phyloP scores from a whole-genome alignment of 495 filamentous ascomycete genomes.

The Xylaria telfairii region DNA sequence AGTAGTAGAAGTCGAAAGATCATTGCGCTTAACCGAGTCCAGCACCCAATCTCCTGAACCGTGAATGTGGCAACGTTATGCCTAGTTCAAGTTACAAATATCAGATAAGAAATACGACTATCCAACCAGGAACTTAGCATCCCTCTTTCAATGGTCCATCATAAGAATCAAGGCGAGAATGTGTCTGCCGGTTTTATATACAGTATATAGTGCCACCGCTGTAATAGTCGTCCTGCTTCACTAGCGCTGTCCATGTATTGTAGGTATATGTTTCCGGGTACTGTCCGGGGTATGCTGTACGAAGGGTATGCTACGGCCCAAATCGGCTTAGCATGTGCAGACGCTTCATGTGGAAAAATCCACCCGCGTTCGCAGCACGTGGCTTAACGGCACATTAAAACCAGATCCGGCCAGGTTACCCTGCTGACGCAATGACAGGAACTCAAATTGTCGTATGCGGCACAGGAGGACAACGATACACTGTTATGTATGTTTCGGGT shows the following conservation, averaged over 20 bases:
- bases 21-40: background rate
- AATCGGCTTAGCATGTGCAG: background rate
- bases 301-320: background rate
- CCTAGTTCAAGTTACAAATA: background rate
- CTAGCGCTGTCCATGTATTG: background rate
- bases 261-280: too few relatives aligned
- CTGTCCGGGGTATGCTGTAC: background rate
- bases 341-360: background rate
- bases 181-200: background rate
- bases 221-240: background rate
- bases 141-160: background rate
- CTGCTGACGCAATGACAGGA: background rate
- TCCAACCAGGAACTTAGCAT: background rate
- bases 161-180: background rate
- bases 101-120: background rate
- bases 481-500: background rate
- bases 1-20: background rate
- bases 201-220: too few relatives aligned
- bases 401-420: background rate
- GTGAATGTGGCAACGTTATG: background rate
- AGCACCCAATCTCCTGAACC: background rate
- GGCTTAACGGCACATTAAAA: background rate
- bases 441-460: constrained; percentile 12
- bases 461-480: background rate
- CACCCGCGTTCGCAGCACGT: constrained; percentile 13